Evolutionary conservation across 2,329 filamentous ascomycete genomes (phyloP).

Genomic region (Colletotrichum viniferum): DNA sequence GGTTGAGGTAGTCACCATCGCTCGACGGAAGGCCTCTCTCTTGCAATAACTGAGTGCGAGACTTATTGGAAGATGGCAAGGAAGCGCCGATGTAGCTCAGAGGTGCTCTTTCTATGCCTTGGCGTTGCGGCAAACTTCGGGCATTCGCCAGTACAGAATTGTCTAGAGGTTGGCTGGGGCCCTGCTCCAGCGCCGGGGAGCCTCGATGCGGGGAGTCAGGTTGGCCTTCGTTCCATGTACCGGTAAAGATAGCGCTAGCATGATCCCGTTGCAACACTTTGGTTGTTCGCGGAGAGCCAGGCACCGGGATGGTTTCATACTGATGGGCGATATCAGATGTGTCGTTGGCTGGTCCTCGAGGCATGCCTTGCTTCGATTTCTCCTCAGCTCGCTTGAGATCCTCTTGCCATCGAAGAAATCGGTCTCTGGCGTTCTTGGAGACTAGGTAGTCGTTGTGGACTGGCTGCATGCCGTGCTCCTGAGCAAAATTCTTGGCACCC

Average conservation of each 20-base stretch:
- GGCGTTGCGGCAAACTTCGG: constrained; percentile 13
- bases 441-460: constrained; percentile 78
- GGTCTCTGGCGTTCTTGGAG: constrained; percentile 78
- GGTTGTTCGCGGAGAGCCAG: background rate
- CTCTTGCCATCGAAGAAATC: constrained; percentile 78
- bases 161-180: background rate
- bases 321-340: constrained; percentile 24
- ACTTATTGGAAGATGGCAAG: background rate
- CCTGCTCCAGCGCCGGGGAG: constrained; percentile 23
- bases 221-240: constrained; percentile 68
- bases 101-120: constrained; percentile 27
- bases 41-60: background rate
- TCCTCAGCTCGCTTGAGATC: constrained; percentile 70
- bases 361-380: constrained; percentile 36
- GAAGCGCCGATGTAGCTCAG: constrained; percentile 28
- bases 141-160: background rate
- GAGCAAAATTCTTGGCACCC: constrained; percentile 86
- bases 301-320: constrained; percentile 33
- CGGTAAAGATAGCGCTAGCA: constrained; percentile 56
- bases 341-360: constrained; percentile 24
- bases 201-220: constrained; percentile 56
- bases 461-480: constrained; percentile 74
- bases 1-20: background rate
- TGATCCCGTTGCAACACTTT: constrained; percentile 47
- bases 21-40: background rate